These are phyloP conservation scores for Termitomyces sp. DNA, from an alignment of 768 basidiomycete genomes.

Conservation along the genomic window DNA sequence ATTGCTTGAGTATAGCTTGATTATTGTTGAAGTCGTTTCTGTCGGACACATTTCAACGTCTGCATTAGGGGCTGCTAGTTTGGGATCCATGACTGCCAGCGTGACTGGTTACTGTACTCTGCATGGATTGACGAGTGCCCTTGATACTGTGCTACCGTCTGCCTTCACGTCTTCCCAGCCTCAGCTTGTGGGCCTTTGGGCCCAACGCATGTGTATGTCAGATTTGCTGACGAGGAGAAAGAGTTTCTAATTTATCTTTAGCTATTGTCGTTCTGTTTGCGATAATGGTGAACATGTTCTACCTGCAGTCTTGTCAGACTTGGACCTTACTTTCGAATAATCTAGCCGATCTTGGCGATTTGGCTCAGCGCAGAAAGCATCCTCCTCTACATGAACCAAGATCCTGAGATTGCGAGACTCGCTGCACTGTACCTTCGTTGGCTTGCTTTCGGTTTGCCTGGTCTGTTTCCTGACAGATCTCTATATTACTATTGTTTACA, in stretches of 20 bases:
- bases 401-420: constrained; percentile 74
- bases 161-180: constrained; percentile 91
- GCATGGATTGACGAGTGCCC: constrained; percentile 73
- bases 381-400: constrained; percentile 69
- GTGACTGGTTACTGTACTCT: constrained; percentile 74
- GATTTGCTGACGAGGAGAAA: not conserved
- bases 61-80: constrained; percentile 77
- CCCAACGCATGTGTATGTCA: constrained; percentile 73
- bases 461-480: constrained; percentile 18
- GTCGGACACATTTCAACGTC: constrained; percentile 88
- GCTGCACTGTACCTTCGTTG: constrained; percentile 74
- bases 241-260: constrained; percentile 18
- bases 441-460: constrained; percentile 71
- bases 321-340: constrained; percentile 26
- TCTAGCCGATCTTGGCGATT: constrained; percentile 48
- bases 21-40: constrained; percentile 79
- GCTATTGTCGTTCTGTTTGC: constrained; percentile 53
- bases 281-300: constrained; percentile 44
- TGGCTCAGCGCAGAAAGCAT: constrained; percentile 84
- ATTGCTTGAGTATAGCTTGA: constrained; percentile 79
- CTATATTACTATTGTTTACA: not conserved
- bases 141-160: constrained; percentile 91
- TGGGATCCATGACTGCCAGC: constrained; percentile 68
- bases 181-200: constrained; percentile 83
- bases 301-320: constrained; percentile 1